Percentiles rank a stretch among this genome's conserved stretches.
Conservation (phyloP, 306 rosid genomes). For the Cucurbita ficifolia region DNA sequence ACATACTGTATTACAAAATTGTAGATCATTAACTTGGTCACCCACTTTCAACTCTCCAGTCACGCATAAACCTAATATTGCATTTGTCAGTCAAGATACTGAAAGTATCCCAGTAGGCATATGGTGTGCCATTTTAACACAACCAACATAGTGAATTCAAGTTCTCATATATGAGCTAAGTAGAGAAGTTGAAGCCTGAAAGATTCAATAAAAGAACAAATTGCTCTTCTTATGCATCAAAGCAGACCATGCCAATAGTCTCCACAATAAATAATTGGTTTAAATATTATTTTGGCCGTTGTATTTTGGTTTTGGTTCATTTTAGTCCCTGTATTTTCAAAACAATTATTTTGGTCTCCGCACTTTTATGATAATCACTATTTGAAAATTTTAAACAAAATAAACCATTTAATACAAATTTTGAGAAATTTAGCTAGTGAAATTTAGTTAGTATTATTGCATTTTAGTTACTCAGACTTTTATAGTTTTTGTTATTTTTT, state of each 20-base stretch:
- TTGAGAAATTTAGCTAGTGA: too few species aligned
- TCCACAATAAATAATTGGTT: background rate
- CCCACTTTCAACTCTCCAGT: background rate
- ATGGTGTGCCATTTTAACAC: background rate
- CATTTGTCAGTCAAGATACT: background rate
- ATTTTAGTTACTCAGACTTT: too few species aligned
- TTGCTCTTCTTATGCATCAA: background rate
- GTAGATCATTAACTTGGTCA: background rate
- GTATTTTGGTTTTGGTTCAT: too few species aligned
- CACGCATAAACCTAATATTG: background rate
- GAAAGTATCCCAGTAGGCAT: background rate
- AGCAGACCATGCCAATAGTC: background rate
- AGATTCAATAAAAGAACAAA: background rate
- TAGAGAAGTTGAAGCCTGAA: background rate
- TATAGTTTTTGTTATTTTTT: too few species aligned
- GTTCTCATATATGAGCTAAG: background rate
- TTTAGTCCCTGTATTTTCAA: background rate
- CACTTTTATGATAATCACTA: too few species aligned
- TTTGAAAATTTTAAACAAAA: too few species aligned
- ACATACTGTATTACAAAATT: background rate
- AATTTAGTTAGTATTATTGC: too few species aligned
- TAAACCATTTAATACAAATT: too few species aligned
- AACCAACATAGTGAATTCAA: background rate
- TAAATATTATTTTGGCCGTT: too few species aligned
- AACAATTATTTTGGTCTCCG: too few species aligned